These are phyloP conservation scores for Debaryomyces psychrophilus DNA, from an alignment of 1,139 yeast genomes.

Conservation along the genomic window DNA sequence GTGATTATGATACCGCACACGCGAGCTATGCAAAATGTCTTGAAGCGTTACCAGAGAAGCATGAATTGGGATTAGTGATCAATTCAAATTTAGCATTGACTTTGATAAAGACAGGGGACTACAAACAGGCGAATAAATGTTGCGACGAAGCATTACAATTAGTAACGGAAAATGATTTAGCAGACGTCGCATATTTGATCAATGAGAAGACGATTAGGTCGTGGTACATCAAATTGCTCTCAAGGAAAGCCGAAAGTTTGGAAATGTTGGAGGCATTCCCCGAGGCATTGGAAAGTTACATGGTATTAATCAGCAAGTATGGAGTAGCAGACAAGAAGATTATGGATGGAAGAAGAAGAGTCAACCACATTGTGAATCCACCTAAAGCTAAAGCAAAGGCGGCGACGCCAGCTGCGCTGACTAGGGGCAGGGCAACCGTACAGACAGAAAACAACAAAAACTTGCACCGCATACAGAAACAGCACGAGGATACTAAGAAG, in stretches of 20 bases:
- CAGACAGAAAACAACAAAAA: constrained; percentile 20
- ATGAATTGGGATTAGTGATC: constrained; percentile 68
- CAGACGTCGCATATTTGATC: constrained; percentile 25
- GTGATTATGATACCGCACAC: constrained; percentile 78
- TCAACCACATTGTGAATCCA: constrained; percentile 66
- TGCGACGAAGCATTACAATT: constrained; percentile 61
- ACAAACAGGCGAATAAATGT: constrained; percentile 59
- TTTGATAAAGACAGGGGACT: constrained; percentile 71
- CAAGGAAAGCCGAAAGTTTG: constrained; percentile 78
- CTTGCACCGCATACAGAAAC: constrained; percentile 49
- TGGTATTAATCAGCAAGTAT: constrained; percentile 56
- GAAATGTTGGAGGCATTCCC: constrained; percentile 75
- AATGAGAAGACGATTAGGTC: constrained; percentile 63
- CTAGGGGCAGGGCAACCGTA: constrained; percentile 16
- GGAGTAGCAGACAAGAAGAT: constrained; percentile 68
- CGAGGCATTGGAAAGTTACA: constrained; percentile 66
- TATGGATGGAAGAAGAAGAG: constrained; percentile 83
- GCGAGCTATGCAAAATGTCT: constrained; percentile 65
- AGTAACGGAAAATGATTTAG: constrained; percentile 47
- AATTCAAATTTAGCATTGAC: constrained; percentile 79
- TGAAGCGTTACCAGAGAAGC: constrained; percentile 61
- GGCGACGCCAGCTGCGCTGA: constrained; percentile 16
- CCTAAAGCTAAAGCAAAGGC: constrained; percentile 19
- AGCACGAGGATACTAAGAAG: constrained; percentile 48
- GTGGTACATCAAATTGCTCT: constrained; percentile 72